Evolutionary conservation across 179 eudicot genomes (phyloP).

Genomic region (Spergularia azorica): DNA sequence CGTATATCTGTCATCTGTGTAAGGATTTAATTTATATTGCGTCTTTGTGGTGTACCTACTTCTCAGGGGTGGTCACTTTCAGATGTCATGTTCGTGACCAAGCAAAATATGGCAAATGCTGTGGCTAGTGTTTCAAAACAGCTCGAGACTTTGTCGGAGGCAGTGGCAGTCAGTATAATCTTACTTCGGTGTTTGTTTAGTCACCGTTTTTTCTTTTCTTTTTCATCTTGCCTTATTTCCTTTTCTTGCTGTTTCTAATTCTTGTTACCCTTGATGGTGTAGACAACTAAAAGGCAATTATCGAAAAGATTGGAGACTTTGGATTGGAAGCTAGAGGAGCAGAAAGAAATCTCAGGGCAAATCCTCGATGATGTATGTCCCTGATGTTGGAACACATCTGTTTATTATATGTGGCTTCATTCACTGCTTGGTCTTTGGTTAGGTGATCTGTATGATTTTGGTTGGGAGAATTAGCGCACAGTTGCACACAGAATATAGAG

Average conservation of each 20-base stretch:
- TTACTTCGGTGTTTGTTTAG: slow-evolving; percentile 16
- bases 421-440: not conserved
- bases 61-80: slow-evolving; percentile 87
- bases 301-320: slow-evolving; percentile 72
- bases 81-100: slow-evolving; percentile 91
- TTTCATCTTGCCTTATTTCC: not conserved
- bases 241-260: not conserved
- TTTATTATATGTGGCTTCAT: not conserved
- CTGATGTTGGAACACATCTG: slow-evolving; percentile 8
- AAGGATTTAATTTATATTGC: not conserved
- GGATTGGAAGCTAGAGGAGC: slow-evolving; percentile 97
- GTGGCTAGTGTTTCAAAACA: slow-evolving; percentile 82
- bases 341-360: slow-evolving; percentile 64
- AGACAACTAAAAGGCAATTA: slow-evolving; percentile 79
- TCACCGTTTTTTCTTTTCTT: not conserved
- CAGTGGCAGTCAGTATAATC: slow-evolving; percentile 63
- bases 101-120: slow-evolving; percentile 94
- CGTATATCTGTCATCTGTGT: not conserved
- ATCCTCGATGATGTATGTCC: slow-evolving; percentile 65
- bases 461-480: too few species aligned
- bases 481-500: too few species aligned
- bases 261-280: slow-evolving; percentile 23
- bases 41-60: slow-evolving; percentile 4
- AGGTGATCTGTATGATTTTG: not conserved
- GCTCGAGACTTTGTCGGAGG: slow-evolving; percentile 79